A percentile compares a stretch with the other conserved stretches of the same genome.
Evolutionary conservation across 371 early-diverging fungal genomes (phyloP).

Genomic region (Nematocida sp.): DNA sequence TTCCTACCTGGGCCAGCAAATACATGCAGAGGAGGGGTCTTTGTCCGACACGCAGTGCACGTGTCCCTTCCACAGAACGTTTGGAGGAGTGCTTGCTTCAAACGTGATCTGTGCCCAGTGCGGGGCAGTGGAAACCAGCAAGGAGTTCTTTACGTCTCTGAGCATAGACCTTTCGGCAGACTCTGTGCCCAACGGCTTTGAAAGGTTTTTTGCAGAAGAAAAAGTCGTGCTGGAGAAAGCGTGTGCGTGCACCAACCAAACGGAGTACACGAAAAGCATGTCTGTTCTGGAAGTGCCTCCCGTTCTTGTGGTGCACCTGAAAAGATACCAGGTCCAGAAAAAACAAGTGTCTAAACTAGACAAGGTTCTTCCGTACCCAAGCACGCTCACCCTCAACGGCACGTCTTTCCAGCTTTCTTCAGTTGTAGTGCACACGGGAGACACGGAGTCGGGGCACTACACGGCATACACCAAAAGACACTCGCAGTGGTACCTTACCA

Average conservation of each 20-base stretch:
- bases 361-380: conserved; percentile 29
- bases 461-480: conserved; percentile 36
- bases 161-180: conserved; percentile 20
- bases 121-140: background rate
- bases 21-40: background rate
- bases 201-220: conserved; percentile 6
- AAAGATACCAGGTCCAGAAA: conserved; percentile 46
- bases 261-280: conserved; percentile 17
- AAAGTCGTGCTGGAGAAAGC: background rate
- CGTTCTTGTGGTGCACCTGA: conserved; percentile 50
- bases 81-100: conserved; percentile 24
- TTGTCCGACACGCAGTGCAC: background rate
- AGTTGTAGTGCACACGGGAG: conserved; percentile 49
- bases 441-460: conserved; percentile 54
- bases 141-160: conserved; percentile 28
- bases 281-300: conserved; percentile 16
- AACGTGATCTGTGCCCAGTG: background rate
- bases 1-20: conserved; percentile 31
- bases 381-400: background rate
- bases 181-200: background rate
- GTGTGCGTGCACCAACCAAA: conserved; percentile 20
- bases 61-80: conserved; percentile 19
- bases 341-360: conserved; percentile 30
- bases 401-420: conserved; percentile 25
- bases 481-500: conserved; percentile 47